Conservation (phyloP, 805 yeast genomes). For the Candida multigemmis region DNA sequence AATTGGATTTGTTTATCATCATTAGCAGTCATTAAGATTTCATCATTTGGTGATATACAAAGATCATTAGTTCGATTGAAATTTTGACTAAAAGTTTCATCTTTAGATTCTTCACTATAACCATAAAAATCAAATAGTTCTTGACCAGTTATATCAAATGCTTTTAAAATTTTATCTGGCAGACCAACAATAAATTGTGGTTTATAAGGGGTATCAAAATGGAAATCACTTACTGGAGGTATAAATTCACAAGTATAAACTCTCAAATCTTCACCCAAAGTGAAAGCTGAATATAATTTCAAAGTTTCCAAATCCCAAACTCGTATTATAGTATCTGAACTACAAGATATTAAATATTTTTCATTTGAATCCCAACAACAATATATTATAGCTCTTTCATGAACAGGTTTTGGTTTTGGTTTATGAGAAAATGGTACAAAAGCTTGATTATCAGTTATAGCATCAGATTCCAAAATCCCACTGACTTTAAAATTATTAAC, state of each 20-base stretch:
- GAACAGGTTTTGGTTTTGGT: constrained; percentile 14
- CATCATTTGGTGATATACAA: constrained; percentile 57
- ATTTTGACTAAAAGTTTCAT: constrained; percentile 9
- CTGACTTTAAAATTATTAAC: constrained; percentile 26
- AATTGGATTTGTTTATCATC: constrained; percentile 55
- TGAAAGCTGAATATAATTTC: constrained; percentile 24
- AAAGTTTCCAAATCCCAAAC: constrained; percentile 39
- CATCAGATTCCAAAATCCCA: constrained; percentile 19
- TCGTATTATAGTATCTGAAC: constrained; percentile 61
- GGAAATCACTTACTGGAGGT: no score
- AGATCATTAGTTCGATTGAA: constrained; percentile 57
- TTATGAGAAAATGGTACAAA: constrained; percentile 16
- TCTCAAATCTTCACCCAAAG: constrained; percentile 29
- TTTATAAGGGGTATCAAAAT: constrained; percentile 18
- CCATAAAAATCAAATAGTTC: constrained; percentile 36
- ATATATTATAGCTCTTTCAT: constrained; percentile 42
- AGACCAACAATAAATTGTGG: constrained; percentile 62
- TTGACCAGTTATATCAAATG: constrained; percentile 26
- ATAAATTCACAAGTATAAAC: constrained; percentile 59
- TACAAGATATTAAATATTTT: constrained; percentile 54
- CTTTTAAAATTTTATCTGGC: constrained; percentile 54
- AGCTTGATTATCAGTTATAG: constrained; percentile 14
- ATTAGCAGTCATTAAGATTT: constrained; percentile 52
- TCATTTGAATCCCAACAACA: constrained; percentile 75
- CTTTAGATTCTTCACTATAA: constrained; percentile 10